These are phyloP conservation scores for Agroathelia rolfsii DNA, from an alignment of 1,284 basidiomycete genomes.

Conservation along the genomic window DNA sequence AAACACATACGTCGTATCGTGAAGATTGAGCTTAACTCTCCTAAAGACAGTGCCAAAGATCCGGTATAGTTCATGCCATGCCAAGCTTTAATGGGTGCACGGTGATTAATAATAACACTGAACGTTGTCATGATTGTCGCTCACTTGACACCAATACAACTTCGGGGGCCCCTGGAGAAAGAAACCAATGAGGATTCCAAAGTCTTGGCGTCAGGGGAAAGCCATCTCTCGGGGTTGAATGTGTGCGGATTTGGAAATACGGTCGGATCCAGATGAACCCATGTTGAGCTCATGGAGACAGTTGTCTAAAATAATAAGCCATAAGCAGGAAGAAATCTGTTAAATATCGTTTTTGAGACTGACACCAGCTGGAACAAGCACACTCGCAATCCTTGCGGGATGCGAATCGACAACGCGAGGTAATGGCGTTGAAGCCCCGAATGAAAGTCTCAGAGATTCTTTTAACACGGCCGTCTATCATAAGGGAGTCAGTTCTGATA, in stretches of 20 bases:
- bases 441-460: conserved; percentile 25
- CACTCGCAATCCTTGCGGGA: conserved; percentile 17
- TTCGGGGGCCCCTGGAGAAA: conserved; percentile 27
- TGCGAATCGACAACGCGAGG: conserved; percentile 21
- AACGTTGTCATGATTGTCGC: too few species aligned
- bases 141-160: conserved; percentile 28
- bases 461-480: conserved; percentile 24
- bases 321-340: conserved; percentile 1
- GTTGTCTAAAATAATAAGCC: too few species aligned
- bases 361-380: conserved; percentile 21
- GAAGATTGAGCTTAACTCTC: conserved; percentile 22
- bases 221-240: conserved; percentile 24
- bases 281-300: conserved; percentile 16
- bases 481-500: conserved; percentile 9
- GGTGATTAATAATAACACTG: too few species aligned
- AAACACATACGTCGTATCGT: conserved; percentile 20
- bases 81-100: too few species aligned
- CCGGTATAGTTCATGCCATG: conserved; percentile 28
- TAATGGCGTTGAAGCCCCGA: conserved; percentile 23
- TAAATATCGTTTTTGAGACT: conserved; percentile 7
- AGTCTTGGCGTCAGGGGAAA: conserved; percentile 15
- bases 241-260: conserved; percentile 16
- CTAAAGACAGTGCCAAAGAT: conserved; percentile 26
- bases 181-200: conserved; percentile 24
- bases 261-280: conserved; percentile 17